Conservation (phyloP, 2,329 filamentous ascomycete species). For the Claviceps quebecensis region DNA sequence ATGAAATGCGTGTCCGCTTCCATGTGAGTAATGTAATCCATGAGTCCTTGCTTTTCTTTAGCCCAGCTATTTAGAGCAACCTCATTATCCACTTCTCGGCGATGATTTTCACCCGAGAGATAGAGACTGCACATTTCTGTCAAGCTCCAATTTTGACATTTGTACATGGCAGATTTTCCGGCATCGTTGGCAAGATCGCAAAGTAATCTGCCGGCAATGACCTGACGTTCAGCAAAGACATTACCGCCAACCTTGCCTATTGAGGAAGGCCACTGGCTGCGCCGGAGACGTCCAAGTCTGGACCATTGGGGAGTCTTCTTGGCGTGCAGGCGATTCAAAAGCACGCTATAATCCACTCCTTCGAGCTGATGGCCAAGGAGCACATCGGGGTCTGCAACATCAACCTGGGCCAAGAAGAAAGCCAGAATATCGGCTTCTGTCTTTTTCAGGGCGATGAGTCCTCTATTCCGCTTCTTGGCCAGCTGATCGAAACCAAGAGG, state of each 20-base stretch:
- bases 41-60: slow-evolving; percentile 62
- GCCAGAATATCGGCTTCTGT: slow-evolving; percentile 74
- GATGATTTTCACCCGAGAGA: slow-evolving; percentile 54
- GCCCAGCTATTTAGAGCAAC: slow-evolving; percentile 74
- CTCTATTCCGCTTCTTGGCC: slow-evolving; percentile 55
- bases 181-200: slow-evolving; percentile 94
- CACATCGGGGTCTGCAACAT: slow-evolving; percentile 82
- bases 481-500: slow-evolving; percentile 77
- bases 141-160: slow-evolving; percentile 95
- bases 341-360: slow-evolving; percentile 86
- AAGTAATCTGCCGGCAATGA: slow-evolving; percentile 76
- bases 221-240: slow-evolving; percentile 83
- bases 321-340: slow-evolving; percentile 74
- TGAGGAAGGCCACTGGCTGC: slow-evolving; percentile 72
- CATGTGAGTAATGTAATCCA: slow-evolving; percentile 89
- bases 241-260: slow-evolving; percentile 77
- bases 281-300: slow-evolving; percentile 73
- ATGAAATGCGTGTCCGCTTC: slow-evolving; percentile 95
- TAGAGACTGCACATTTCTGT: slow-evolving; percentile 96
- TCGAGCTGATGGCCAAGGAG: slow-evolving; percentile 92
- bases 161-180: slow-evolving; percentile 91
- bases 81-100: slow-evolving; percentile 81
- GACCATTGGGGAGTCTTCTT: slow-evolving; percentile 93
- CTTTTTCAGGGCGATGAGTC: slow-evolving; percentile 67
- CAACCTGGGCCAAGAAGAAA: slow-evolving; percentile 79